Evolutionary conservation across 257 asterid genomes (phyloP), one percentile per base, ranked within the genome.

Genomic region (Solanum medicagineum): DNA sequence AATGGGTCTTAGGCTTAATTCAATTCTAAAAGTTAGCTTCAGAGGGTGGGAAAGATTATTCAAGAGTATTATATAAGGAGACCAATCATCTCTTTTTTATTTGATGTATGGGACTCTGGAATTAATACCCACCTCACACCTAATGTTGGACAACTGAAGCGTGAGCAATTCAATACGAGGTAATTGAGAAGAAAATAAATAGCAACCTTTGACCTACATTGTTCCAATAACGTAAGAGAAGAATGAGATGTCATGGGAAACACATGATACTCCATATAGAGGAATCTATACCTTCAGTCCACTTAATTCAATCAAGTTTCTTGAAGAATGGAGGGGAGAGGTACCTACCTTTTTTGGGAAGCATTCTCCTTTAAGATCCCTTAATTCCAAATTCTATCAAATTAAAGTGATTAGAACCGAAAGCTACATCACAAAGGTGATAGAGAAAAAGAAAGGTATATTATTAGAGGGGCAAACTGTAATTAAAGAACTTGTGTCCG

Each of bases 241-340:
- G 87, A 86, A 86, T 84, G 84, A 84, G 17, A 45, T 86, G 85
- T 45, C 81, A 73, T 73, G 32, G 81, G 57, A 70, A 42, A 73
- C 57, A 45, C 56, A 73, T 73, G 57, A 73, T n/a, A 60, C 66
- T 59, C 66, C 66, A 70, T 40, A 40, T 70, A 20, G 86, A 81
- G 57, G 89, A 88, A 88, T 88, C 70, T 86, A 75, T 88, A 83
- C 89, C 83, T 53, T 44, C 70, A 75, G n/a, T 45, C 59, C 40
- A 81, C 55, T 79, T 69, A 77, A 15, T 77, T 75, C 62, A 22
- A 71, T 71, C 80, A 44, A 44, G 80, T 70, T 29, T 24, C 63
- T 65, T 84, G 80, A 70, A 40, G 29, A 70, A 70, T 84, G 85
- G 83, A 69, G 56, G 83, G 85, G 83, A 47, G 83, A 45, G 74